Evolutionary conservation across 805 yeast genomes (phyloP).

Genomic region (Saccharomyces kudriavzevii): DNA sequence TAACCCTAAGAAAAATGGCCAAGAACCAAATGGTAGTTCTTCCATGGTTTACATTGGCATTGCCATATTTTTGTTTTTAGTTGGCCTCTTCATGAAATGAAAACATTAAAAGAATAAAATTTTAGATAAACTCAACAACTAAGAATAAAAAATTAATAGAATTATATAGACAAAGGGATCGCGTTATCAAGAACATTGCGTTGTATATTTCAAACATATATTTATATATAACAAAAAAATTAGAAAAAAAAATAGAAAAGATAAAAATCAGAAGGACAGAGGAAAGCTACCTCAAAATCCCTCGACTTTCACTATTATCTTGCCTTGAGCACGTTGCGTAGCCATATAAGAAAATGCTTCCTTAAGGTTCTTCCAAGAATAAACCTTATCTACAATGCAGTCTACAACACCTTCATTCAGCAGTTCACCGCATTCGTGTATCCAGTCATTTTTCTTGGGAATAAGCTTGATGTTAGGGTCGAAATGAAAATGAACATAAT

Average conservation of each 20-base stretch:
- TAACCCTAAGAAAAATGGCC: slow-evolving; percentile 4
- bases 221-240: neutral
- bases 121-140: neutral
- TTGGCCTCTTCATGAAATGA: slow-evolving; percentile 29
- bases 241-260: neutral
- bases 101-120: neutral
- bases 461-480: slow-evolving; percentile 26
- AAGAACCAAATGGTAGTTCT: slow-evolving; percentile 7
- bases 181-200: neutral
- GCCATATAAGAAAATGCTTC: slow-evolving; percentile 48
- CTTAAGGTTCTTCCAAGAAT: slow-evolving; percentile 45
- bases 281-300: slow-evolving; percentile 23
- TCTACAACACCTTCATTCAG: slow-evolving; percentile 40
- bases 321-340: slow-evolving; percentile 55
- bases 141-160: neutral
- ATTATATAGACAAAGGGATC: neutral
- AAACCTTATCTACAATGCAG: slow-evolving; percentile 48
- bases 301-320: slow-evolving; percentile 48
- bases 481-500: slow-evolving; percentile 32
- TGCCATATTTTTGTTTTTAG: slow-evolving; percentile 29
- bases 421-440: slow-evolving; percentile 36
- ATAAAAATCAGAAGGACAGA: neutral
- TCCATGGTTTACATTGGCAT: slow-evolving; percentile 27
- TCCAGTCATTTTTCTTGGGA: slow-evolving; percentile 32
- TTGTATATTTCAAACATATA: neutral